phyloP scores from a whole-genome alignment of 2,329 filamentous ascomycete genomes.

The Rachicladosporium sp. region DNA sequence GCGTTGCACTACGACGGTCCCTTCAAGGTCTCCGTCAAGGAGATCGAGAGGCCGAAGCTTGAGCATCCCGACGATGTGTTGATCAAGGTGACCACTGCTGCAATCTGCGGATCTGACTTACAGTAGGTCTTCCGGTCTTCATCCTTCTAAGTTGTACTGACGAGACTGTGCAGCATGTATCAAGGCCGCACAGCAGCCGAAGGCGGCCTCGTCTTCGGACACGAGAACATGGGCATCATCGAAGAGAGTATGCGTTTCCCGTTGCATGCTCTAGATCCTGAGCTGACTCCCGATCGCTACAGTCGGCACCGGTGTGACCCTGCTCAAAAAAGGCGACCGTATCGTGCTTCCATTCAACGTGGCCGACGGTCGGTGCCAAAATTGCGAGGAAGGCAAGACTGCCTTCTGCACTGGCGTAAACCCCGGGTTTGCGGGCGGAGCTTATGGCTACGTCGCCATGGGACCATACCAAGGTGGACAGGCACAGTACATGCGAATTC shows the following conservation, averaged over 20 bases:
- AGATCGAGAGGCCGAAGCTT: slow-evolving; percentile 45
- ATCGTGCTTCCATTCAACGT: slow-evolving; percentile 57
- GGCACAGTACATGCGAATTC: slow-evolving; percentile 52
- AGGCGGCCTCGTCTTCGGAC: slow-evolving; percentile 48
- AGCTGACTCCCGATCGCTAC: no score
- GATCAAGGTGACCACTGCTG: slow-evolving; percentile 52
- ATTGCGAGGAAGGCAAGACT: slow-evolving; percentile 52
- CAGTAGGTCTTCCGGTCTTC: slow-evolving; percentile 40
- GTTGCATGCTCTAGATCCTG: no score
- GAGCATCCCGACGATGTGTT: slow-evolving; percentile 54
- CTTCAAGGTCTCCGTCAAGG: slow-evolving; percentile 49
- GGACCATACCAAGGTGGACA: slow-evolving; percentile 43
- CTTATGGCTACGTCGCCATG: slow-evolving; percentile 45
- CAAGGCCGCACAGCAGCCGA: slow-evolving; percentile 53
- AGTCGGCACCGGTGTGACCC: slow-evolving; percentile 45
- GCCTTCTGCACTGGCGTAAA: slow-evolving; percentile 52
- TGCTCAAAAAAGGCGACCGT: slow-evolving; percentile 50
- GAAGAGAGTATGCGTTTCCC: no score
- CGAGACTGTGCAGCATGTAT: slow-evolving; percentile 40
- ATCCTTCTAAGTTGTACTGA: slow-evolving; percentile 15
- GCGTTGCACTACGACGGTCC: slow-evolving; percentile 52
- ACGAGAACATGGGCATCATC: slow-evolving; percentile 35
- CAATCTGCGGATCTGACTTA: slow-evolving; percentile 24
- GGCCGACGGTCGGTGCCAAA: slow-evolving; percentile 49
- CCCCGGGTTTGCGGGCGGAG: slow-evolving; percentile 47